Base-by-base conservation (phyloP, 768 basidiomycete genomes). In the Tulasnella sp. region DNA sequence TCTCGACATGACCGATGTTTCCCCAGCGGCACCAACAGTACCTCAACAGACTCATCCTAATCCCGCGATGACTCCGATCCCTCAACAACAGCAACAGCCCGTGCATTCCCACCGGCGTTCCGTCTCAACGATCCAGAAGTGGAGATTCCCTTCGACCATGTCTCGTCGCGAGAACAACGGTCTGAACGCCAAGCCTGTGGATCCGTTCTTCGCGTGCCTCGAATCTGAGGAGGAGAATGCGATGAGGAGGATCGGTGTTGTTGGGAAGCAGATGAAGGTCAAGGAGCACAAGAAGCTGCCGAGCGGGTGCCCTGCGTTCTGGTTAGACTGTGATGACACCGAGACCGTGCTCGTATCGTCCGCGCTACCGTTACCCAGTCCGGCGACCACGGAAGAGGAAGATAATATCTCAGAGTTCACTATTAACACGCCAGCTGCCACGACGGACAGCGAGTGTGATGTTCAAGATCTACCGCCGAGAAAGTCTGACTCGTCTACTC, bases 211-310 rank as follows among this genome's bases (percentile, higher is more conserved):
- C 31, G 57, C 57, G 12, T 59, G 57, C 22, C 31, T 59, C 11
- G 57, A 59, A 30, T 44, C 46, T 38, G 46, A 48, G 22, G 57
- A 48, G 19, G 49, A 59, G 11, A 19, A 21, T n/a, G 11, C 2
- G 15, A 11, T 31, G 3, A 41, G 24, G 48, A n/a, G 31, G n/a
- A n/a, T 29, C 19, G 12, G 19, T 12, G 30, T 49, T 29, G 17
- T 50, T 48, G 49, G 57, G 11, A 50, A 49, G 34, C 19, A 30
- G 11, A 27, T 48, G 30, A 59, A 59, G 38, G 9, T 24, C 38
- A 55, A 55, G 22, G 54, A 55, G 15, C 57, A 59, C 30, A 59
- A 59, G 34, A 59, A 59, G 25, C 30, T 59, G 24, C 57, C 57
- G 12, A 59, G 57, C 27, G 57, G 57, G 3, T 59, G 57, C 24